Evolutionary conservation across 2,329 filamentous ascomycete species (phyloP).

Genomic region (Parastagonospora avenae): DNA sequence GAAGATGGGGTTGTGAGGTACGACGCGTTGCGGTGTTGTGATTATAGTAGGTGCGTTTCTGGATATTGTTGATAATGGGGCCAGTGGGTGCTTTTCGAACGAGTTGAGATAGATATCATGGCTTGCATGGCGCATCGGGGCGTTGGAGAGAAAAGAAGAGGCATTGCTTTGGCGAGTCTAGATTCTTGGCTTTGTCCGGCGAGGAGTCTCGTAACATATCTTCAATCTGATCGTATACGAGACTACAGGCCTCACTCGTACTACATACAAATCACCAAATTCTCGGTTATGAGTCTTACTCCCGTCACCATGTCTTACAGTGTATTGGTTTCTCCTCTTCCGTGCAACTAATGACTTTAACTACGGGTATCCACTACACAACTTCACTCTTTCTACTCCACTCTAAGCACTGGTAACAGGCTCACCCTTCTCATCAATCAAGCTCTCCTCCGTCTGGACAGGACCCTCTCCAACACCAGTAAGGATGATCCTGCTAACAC

Average conservation of each 20-base stretch:
- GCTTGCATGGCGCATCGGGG: not conserved
- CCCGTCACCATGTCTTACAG: too few species aligned
- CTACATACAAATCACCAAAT: too few species aligned
- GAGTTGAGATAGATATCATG: not conserved
- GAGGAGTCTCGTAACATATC: too few species aligned
- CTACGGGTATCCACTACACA: not conserved
- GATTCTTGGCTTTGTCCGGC: too few species aligned
- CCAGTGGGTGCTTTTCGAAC: not conserved
- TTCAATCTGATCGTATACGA: too few species aligned
- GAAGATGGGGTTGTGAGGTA: conserved; percentile 44
- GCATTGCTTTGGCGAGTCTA: too few species aligned
- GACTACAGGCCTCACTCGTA: too few species aligned
- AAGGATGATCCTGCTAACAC: conserved; percentile 86
- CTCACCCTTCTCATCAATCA: conserved; percentile 67
- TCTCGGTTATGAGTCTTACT: too few species aligned
- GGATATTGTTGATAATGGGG: not conserved
- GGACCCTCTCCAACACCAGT: conserved; percentile 92
- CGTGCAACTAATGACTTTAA: too few species aligned
- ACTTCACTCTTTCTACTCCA: not conserved
- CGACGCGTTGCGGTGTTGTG: not conserved
- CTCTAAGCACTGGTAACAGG: conserved; percentile 22
- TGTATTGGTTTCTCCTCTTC: too few species aligned
- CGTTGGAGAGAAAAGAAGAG: too few species aligned
- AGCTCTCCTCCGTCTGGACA: conserved; percentile 74
- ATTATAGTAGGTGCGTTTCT: not conserved